Conservation (phyloP, 2,329 filamentous ascomycete genomes). For the Calonectria pseudoreteaudii region DNA sequence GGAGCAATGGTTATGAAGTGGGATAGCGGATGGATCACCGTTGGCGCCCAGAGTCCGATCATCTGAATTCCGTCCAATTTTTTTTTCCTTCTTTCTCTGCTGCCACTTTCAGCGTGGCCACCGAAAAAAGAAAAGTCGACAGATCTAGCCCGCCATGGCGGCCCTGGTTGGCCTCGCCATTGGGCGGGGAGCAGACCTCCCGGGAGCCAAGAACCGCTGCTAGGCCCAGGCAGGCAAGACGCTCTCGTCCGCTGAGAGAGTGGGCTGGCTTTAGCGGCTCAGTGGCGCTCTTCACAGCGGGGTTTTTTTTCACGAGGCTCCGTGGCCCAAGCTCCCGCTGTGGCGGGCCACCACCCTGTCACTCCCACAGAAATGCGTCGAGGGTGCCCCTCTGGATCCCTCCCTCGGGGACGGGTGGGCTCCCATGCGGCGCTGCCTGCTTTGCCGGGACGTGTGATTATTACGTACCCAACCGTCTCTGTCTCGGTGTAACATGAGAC, state of each 20-base stretch:
- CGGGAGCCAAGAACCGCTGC: constrained; percentile 35
- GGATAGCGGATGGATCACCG: not conserved
- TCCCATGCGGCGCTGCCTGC: not conserved
- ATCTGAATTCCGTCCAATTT: constrained; percentile 31
- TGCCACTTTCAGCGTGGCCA: constrained; percentile 12
- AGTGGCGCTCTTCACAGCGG: not conserved
- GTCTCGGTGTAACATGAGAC: not conserved
- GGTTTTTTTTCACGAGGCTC: not conserved
- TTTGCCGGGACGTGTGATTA: constrained; percentile 11
- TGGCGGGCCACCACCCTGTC: not conserved
- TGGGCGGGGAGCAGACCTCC: constrained; percentile 23
- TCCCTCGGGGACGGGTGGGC: not conserved
- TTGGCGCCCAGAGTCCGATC: constrained; percentile 28
- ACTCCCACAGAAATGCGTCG: not conserved
- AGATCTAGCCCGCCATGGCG: constrained; percentile 14
- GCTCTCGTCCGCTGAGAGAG: not conserved
- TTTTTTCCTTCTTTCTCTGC: constrained; percentile 28
- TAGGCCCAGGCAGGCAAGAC: constrained; percentile 19
- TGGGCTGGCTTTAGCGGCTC: not conserved
- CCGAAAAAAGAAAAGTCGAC: constrained; percentile 29
- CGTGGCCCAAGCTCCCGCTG: constrained; percentile 6
- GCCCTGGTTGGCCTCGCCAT: constrained; percentile 14
- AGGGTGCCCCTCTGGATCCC: not conserved
- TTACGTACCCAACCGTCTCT: not conserved
- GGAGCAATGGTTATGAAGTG: constrained; percentile 8